Evolutionary conservation across 192 early-diverging fungal species (phyloP), one percentile per base, ranked within the genome.

Genomic region (Helicostylum pulchrum): DNA sequence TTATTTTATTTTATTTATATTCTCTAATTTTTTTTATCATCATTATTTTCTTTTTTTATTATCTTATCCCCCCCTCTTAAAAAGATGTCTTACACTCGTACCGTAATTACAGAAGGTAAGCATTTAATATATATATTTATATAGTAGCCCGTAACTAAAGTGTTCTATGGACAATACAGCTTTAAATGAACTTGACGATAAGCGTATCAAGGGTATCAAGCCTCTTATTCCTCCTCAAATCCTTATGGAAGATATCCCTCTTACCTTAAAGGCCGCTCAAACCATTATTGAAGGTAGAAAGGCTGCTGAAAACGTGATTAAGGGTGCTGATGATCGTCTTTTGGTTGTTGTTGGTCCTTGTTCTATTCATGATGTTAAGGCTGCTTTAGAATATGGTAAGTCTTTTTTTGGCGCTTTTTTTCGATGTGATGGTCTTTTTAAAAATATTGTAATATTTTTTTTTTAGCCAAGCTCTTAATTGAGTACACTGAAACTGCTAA

Each of bases 171-270:
- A 1, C 11, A 10, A 43, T 23, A 43, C 31, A 85, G 90, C 93
- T 12, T 82, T 96, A 17, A 96, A 96, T 70, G 94, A 95, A 76
- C 89, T 94, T 61, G 94, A 97, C 75, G 94, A 97, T 68, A 89
- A 89, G 71, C 83, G 93, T 52, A 95, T 97, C 76, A 84, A 85
- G 56, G 80, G 86, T 61, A 90, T 91, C 73, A 87, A 85, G 57
- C 91, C 89, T 47, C 74, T 92, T 60, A 88, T 96, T 64, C 91
- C 91, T 23, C 94, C 94, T 43, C 91, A 92, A 77, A 91, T 96
- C 69, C 86, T 96, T 21, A 90, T 94, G 86, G 94, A 96, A 75
- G 93, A 94, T 68, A 72, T 88, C 53, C 91, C 92, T 44, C 73
- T 95, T 34, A 87, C 91, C 7, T 78, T 88, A 36, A 64, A 82